Percentiles rank a stretch among this genome's conserved stretches.
phyloP scores from a whole-genome alignment of 805 yeast genomes.

The Yueomyces sp. region DNA sequence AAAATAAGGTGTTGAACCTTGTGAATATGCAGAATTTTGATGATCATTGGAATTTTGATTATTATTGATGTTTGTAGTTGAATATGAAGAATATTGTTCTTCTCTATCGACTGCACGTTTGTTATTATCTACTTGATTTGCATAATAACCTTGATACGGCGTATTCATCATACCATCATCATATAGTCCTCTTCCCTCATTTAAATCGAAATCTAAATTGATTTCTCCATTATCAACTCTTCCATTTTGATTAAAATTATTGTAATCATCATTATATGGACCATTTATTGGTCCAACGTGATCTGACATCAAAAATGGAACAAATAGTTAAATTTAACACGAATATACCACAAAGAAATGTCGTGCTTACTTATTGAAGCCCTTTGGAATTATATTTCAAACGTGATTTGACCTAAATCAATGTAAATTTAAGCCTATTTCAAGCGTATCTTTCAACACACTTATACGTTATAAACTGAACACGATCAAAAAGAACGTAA shows the following conservation, averaged over 20 bases:
- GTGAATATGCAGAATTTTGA: constrained; percentile 57
- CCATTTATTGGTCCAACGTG: no score
- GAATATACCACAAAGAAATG: no score
- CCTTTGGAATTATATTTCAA: no score
- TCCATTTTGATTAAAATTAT: background rate
- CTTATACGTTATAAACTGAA: no score
- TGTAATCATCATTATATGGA: background rate
- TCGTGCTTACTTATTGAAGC: no score
- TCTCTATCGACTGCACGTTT: background rate
- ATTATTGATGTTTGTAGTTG: constrained; percentile 2
- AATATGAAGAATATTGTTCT: background rate
- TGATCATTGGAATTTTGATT: constrained; percentile 10
- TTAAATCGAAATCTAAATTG: background rate
- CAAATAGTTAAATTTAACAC: no score
- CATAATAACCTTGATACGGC: constrained; percentile 1
- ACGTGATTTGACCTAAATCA: no score
- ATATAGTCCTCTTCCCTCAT: background rate
- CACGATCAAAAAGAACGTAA: no score
- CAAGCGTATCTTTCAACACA: no score
- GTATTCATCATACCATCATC: background rate
- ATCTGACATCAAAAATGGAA: no score
- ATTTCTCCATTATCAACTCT: no score
- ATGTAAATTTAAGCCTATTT: no score
- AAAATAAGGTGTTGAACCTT: constrained; percentile 91
- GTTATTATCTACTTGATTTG: background rate